Evolutionary conservation across 1,139 yeast species (phyloP), one percentile per base, ranked within the genome.

Genomic region (Eremothecium sinecaudum): DNA sequence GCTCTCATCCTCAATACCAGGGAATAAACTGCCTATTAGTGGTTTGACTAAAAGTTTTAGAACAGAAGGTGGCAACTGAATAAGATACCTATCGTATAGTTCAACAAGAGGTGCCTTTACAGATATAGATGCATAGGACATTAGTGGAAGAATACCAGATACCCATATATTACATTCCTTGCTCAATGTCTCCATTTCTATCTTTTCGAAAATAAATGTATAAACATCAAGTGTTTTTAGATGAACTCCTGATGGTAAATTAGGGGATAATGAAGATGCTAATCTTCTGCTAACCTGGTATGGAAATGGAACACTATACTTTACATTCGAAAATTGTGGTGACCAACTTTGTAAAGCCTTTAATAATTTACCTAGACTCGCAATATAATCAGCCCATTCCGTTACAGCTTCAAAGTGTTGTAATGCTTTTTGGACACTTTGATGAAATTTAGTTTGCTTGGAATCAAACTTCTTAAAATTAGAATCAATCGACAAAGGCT

Each of bases 311-410:
- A 69, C 46, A 74, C 61, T 37, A 65, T 68, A 45, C 61, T 66
- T 32, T 73, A 71, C 23, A 73, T 69, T 39, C 62, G 68, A 28
- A 46, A 70, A 58, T 66, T 60, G 69, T 2, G 86, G 84, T 2
- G 79, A 62, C 66, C 73, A 70, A 43, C 61, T 59, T 37, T 67
- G 71, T 23, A 86, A 60, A 0, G 90, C 77, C 54, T 84, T 82
- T 42, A 77, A 75, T 9, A 90, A 67, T 44, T 81, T 73, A 1
- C 90, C 76, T 30, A 92, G 64, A 54, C 84, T 86, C 14, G 96
- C 79, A 39, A 90, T 90, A 57, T 87, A 86, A 54, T 90, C 98
- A n/a, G 98, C 97, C 98, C 98, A 90, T 63, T 87, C 97, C 27
- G 77, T 80, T 2, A 86, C 78, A n/a, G 76, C 59, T 37, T 83